A percentile compares a stretch with the other conserved stretches of the same genome.
These are phyloP conservation scores for Saccharomyces jurei DNA, from an alignment of 805 yeast genomes.

Conservation along the genomic window DNA sequence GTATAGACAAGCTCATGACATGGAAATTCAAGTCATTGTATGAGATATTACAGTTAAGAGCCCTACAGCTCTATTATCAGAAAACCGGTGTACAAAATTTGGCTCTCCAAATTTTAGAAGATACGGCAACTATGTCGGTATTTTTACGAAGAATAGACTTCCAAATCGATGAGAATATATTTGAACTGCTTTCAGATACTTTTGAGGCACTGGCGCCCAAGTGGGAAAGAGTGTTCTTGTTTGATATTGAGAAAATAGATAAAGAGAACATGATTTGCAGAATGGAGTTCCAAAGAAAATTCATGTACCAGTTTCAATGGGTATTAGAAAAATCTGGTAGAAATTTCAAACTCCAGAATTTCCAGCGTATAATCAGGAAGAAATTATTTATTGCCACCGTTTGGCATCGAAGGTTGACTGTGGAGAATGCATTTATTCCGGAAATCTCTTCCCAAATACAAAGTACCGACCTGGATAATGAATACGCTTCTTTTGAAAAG, in stretches of 20 bases:
- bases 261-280: not conserved
- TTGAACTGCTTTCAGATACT: not conserved
- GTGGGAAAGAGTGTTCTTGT: slow-evolving; percentile 1
- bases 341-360: not conserved
- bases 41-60: not conserved
- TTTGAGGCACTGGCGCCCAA: not conserved
- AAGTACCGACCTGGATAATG: not conserved
- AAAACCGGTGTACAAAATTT: not conserved
- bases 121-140: not conserved
- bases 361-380: not conserved
- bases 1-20: not conserved
- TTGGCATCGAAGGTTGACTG: slow-evolving; percentile 5
- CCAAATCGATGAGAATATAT: not conserved
- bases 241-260: not conserved
- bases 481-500: not conserved
- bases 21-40: slow-evolving; percentile 4
- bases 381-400: not conserved
- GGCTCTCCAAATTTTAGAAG: not conserved
- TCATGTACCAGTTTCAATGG: not conserved
- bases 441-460: not conserved
- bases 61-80: not conserved
- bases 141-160: not conserved
- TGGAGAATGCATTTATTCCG: not conserved
- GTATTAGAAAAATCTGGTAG: not conserved
- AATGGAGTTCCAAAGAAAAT: not conserved